phyloP scores from a whole-genome alignment of 2,329 filamentous ascomycete genomes.

The Venturia oleaginea region DNA sequence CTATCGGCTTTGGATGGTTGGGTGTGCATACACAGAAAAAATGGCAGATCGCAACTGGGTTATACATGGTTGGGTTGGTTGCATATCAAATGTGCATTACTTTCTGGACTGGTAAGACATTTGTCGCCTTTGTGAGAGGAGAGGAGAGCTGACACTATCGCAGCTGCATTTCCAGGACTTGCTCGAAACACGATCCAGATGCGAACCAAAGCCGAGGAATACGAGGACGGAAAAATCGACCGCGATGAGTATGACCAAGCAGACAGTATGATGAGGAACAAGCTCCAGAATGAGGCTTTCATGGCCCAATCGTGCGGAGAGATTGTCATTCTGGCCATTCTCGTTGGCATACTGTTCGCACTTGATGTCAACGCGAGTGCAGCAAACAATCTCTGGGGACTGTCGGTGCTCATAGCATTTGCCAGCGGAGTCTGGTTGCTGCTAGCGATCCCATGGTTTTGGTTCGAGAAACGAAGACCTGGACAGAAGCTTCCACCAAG shows the following conservation, averaged over 20 bases:
- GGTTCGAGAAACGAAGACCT: conserved; percentile 54
- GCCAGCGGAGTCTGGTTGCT: conserved; percentile 55
- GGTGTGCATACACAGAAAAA: conserved; percentile 51
- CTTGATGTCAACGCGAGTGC: conserved; percentile 50
- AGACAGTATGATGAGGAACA: conserved; percentile 55
- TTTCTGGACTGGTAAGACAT: conserved; percentile 46
- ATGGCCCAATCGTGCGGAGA: conserved; percentile 55
- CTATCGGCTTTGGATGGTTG: conserved; percentile 57
- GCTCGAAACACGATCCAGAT: conserved; percentile 46
- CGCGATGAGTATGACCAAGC: conserved; percentile 51
- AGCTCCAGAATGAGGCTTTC: conserved; percentile 55
- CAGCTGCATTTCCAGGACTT: conserved; percentile 48
- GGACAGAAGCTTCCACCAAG: conserved; percentile 43
- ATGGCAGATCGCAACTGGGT: conserved; percentile 51
- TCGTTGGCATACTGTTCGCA: conserved; percentile 55
- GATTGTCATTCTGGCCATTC: conserved; percentile 49
- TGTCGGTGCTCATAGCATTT: conserved; percentile 57
- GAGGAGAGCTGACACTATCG: conserved; percentile 7
- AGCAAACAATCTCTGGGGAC: conserved; percentile 56
- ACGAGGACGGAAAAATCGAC: conserved; percentile 43
- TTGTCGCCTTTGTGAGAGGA: conserved; percentile 19
- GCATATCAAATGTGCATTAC: conserved; percentile 59
- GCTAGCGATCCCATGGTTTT: conserved; percentile 57
- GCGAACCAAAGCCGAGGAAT: conserved; percentile 41
- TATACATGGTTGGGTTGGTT: conserved; percentile 60